Base-by-base conservation (phyloP, 345 rosid genomes). In the Iberis pinnata region DNA sequence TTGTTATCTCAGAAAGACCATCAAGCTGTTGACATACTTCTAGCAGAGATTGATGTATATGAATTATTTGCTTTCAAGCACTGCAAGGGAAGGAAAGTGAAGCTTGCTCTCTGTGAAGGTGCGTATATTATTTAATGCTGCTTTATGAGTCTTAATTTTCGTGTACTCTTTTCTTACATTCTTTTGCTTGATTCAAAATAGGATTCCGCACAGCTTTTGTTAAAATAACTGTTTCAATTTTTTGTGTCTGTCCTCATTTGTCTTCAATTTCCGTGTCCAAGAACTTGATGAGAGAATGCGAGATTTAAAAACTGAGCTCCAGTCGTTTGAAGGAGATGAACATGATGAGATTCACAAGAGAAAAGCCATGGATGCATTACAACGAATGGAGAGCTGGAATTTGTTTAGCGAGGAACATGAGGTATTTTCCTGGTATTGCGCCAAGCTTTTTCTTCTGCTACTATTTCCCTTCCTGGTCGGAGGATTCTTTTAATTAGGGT, bases 31-130 rank as follows among this genome's bases (percentile, higher is more conserved):
- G 97, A 92, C 76, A 88, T 92, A 70, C 95, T 92, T 56, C 74
- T 92, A 25, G 97, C 95, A 8, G 99, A 92, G 74, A 88, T 92
- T 51, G 97, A 88, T 78, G 86, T 92, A 51, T 92, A 92, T 73
- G 99, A 92, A 84, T 80, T 92, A 58, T 88, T 92, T 75, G 95
- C 97, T 59, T 85, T 92, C 80, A 92, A 92, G 64, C 99, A 92
- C 68, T 92, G 97, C 74, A 80, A 83, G 65, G 99, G 97, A 73
- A 88, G 97, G 77, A 88, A 73, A 69, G 79, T 66, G 63, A 92
- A 92, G 76, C 97, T 92, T 58, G 84, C 89, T 47, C 97, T 92
- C 53, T 92, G 97, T 80, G 94, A 85, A 80, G 99, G 99, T 92
- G 44, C 49, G 35, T 61, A 5, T 44, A 62, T 2, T 15, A 3